Base-by-base conservation (phyloP, 1,139 yeast species). In the Geotrichum europaeum region DNA sequence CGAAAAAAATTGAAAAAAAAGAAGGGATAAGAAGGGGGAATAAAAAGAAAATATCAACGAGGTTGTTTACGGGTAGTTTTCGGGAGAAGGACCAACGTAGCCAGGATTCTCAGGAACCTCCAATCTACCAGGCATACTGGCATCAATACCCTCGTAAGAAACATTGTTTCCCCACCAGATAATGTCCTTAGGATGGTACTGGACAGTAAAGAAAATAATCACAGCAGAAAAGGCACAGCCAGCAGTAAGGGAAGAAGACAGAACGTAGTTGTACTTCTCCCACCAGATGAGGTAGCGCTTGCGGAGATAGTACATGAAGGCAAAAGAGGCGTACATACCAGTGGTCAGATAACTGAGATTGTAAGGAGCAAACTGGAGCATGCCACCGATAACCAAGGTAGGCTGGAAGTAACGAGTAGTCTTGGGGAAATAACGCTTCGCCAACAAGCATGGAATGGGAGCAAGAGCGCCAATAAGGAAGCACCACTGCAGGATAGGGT, bases 81-180 rank as follows among this genome's bases (percentile, higher is more conserved):
- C 57, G 49, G 61, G 61, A 9, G 59, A 53, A 49, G 61, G 61
- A 9, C 61, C 61, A 40, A 59, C 32, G 47, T 59, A 59, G 49
- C 79, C 84, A 36, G 82, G 81, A 36, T 82, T 52, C 6, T 22
- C 52, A 45, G 62, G 62, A 28, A 60, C 34, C 5, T 49, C 22
- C 30, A 57, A 34, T 13, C 47, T 24, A 24, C 50, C 50, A 24
- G 18, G 4, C 47, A 40, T 43, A 30, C n/a, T 34, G 78, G 47
- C 84, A 66, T 83, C 86, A 20, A 75, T 65, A 43, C 84, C 85
- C 1, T 62, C 68, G 59, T 68, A 73, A 3, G 74, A 60, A 25
- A 83, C 82, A 36, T 66, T 72, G 68, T 84, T 84, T 1, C 87
- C 87, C 87, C 87, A 84, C 87, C 88, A 84, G 63, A 65, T 66